phyloP scores from a whole-genome alignment of 2,329 filamentous ascomycete species.

The Epichloe sylvatica region DNA sequence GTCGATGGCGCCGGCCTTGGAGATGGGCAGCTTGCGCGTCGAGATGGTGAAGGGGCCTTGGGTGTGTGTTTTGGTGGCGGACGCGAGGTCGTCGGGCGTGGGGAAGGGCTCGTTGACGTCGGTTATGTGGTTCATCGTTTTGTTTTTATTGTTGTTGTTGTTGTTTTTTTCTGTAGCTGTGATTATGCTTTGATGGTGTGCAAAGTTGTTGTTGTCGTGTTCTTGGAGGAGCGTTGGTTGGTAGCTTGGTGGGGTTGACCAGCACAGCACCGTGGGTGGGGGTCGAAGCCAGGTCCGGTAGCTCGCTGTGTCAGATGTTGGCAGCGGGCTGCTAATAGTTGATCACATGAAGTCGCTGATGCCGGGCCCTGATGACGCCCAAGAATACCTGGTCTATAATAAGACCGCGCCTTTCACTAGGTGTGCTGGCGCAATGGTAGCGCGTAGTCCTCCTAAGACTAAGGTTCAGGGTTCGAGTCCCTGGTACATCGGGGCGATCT shows the following conservation, averaged over 20 bases:
- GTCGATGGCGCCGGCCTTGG: conserved; percentile 83
- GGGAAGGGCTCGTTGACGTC: conserved; percentile 41
- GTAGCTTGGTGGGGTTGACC: too few relatives aligned
- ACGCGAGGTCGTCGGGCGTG: conserved; percentile 31
- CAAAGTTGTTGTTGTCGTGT: too few relatives aligned
- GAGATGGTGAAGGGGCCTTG: conserved; percentile 60
- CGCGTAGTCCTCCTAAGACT: conserved; percentile 6
- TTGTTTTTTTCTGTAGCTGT: neutral
- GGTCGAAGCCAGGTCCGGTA: too few relatives aligned
- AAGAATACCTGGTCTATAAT: neutral
- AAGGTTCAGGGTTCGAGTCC: conserved; percentile 5
- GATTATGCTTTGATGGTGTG: too few relatives aligned
- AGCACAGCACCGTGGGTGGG: too few relatives aligned
- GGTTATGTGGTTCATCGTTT: conserved; percentile 25
- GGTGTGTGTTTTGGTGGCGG: conserved; percentile 41
- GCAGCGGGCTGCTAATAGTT: too few relatives aligned
- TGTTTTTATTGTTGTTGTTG: neutral
- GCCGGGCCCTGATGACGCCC: neutral
- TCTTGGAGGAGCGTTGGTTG: too few relatives aligned
- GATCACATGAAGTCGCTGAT: too few relatives aligned
- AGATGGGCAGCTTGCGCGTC: conserved; percentile 84
- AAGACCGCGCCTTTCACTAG: neutral
- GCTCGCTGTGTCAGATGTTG: too few relatives aligned
- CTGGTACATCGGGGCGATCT: neutral
- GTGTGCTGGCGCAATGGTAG: conserved; percentile 6